phyloP scores from a whole-genome alignment of 202 grass and related monocot genomes.

The Saccharum hybrid region DNA sequence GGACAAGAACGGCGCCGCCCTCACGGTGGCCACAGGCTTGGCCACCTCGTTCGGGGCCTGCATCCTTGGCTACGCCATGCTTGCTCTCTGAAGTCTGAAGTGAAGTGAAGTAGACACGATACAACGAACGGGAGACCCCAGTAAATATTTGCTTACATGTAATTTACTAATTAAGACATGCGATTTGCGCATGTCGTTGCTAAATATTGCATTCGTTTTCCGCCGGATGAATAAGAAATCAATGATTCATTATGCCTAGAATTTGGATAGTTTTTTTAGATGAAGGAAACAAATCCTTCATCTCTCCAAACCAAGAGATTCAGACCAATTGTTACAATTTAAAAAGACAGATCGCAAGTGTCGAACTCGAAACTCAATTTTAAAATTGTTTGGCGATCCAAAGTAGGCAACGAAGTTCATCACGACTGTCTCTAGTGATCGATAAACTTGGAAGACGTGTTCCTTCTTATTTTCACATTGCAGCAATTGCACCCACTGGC shows the following conservation, averaged over 20 bases:
- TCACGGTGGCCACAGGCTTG: constrained; percentile 18
- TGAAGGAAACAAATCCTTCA: too few species aligned
- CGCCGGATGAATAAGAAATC: constrained; percentile 31
- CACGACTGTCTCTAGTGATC: too few species aligned
- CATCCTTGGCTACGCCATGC: constrained; percentile 53
- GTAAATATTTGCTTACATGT: not conserved
- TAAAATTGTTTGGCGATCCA: too few species aligned
- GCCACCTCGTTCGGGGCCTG: constrained; percentile 23
- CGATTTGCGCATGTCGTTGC: not conserved
- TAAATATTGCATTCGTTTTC: constrained; percentile 51
- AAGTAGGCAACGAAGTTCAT: too few species aligned
- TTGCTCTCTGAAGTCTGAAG: constrained; percentile 38
- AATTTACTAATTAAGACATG: not conserved
- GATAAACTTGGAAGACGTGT: too few species aligned
- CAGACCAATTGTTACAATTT: too few species aligned
- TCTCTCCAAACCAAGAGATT: too few species aligned
- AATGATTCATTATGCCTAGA: not conserved
- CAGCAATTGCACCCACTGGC: too few species aligned
- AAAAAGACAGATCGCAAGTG: too few species aligned
- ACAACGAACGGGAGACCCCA: not conserved
- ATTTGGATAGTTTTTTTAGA: too few species aligned
- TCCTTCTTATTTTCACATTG: too few species aligned
- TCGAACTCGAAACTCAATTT: too few species aligned
- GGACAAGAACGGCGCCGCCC: constrained; percentile 18
- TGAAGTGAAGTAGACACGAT: not conserved